These are phyloP conservation scores for Pachyrhizus erosus DNA, from an alignment of 306 rosid species.

Conservation along the genomic window DNA sequence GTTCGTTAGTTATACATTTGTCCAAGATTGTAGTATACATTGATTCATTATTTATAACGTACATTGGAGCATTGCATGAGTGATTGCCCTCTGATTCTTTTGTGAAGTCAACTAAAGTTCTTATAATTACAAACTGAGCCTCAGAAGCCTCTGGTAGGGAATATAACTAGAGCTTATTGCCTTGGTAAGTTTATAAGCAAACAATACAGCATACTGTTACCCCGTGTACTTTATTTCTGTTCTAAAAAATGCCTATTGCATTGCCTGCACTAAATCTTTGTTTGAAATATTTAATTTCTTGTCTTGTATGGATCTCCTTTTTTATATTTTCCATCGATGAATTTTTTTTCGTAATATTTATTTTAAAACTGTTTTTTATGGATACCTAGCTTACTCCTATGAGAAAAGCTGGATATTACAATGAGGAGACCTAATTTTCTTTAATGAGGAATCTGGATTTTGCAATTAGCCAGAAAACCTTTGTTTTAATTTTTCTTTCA, in stretches of 20 bases:
- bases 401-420: neutral
- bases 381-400: neutral
- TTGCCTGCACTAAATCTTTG: neutral
- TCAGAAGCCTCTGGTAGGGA: slow-evolving; percentile 75
- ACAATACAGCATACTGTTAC: slow-evolving; percentile 23
- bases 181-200: slow-evolving; percentile 73
- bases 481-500: neutral
- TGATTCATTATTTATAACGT: slow-evolving; percentile 52
- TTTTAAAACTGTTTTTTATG: neutral
- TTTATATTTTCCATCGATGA: neutral
- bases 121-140: slow-evolving; percentile 64
- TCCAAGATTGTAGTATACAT: slow-evolving; percentile 55
- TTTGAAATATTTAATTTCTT: slow-evolving; percentile 18
- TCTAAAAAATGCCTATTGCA: slow-evolving; percentile 5
- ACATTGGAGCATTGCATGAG: slow-evolving; percentile 67
- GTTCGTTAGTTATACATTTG: slow-evolving; percentile 53
- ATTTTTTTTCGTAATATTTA: neutral
- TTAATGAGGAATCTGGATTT: neutral
- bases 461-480: neutral
- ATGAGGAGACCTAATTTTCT: neutral
- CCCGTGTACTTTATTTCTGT: slow-evolving; percentile 12
- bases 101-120: slow-evolving; percentile 71
- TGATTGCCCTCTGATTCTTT: slow-evolving; percentile 67
- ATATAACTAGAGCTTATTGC: slow-evolving; percentile 61
- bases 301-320: slow-evolving; percentile 6